Percentiles rank a stretch among this genome's conserved stretches.
phyloP scores from a whole-genome alignment of 345 rosid species.

The Garcia nutans region DNA sequence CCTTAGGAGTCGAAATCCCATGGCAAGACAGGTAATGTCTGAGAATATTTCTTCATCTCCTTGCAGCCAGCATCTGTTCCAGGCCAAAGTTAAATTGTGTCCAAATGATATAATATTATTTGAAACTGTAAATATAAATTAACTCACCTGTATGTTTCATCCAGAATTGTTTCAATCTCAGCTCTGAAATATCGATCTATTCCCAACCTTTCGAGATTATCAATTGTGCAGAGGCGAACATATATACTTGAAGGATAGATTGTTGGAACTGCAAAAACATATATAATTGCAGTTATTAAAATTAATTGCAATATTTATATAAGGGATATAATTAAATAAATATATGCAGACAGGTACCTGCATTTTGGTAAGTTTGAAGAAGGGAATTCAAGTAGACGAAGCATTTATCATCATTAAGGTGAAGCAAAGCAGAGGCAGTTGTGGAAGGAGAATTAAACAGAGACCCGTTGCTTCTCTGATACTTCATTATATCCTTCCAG shows the following conservation, averaged over 20 bases:
- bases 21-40: constrained; percentile 8
- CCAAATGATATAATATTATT: too few relatives aligned
- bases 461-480: constrained; percentile 16
- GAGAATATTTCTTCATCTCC: constrained; percentile 19
- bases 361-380: background rate
- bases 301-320: too few relatives aligned
- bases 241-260: constrained; percentile 11
- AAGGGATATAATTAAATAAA: too few relatives aligned
- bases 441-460: constrained; percentile 19
- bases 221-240: constrained; percentile 12
- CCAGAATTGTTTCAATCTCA: background rate
- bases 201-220: constrained; percentile 11
- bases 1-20: constrained; percentile 16
- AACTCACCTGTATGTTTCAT: constrained; percentile 8
- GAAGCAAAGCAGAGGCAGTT: constrained; percentile 18
- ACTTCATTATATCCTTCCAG: constrained; percentile 19
- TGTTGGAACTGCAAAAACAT: constrained; percentile 10
- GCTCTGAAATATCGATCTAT: constrained; percentile 14
- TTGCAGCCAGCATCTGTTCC: constrained; percentile 9
- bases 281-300: too few relatives aligned
- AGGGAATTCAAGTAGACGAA: constrained; percentile 9
- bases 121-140: too few relatives aligned
- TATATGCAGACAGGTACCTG: background rate
- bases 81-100: background rate
- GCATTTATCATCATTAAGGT: constrained; percentile 6